These are phyloP conservation scores for Boletus reticuloceps DNA, from an alignment of 768 basidiomycete species.

Conservation along the genomic window DNA sequence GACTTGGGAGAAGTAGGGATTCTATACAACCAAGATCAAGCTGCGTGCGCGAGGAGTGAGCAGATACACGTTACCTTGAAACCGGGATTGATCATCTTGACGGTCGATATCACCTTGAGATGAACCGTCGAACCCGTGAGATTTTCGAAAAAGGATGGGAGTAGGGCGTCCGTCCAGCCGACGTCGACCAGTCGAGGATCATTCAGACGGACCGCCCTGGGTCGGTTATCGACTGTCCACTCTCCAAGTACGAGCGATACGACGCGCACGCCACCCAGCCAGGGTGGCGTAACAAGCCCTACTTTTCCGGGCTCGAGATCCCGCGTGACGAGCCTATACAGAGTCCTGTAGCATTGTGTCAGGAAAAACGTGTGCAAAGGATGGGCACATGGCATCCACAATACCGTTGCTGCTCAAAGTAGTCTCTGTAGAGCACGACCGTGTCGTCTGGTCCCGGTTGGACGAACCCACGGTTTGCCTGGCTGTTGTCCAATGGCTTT, in stretches of 20 bases:
- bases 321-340: conserved; percentile 32
- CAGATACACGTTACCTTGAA: conserved; percentile 14
- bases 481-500: conserved; percentile 35
- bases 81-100: conserved; percentile 7
- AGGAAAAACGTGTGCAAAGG: neutral
- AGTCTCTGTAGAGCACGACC: conserved; percentile 30
- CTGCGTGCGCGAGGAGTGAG: neutral
- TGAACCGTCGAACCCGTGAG: conserved; percentile 17
- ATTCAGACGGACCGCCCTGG: conserved; percentile 24
- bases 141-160: conserved; percentile 25
- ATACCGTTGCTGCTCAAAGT: conserved; percentile 48
- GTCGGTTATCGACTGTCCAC: conserved; percentile 35
- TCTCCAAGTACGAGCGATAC: conserved; percentile 37
- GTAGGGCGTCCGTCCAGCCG: conserved; percentile 41
- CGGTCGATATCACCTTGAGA: conserved; percentile 10
- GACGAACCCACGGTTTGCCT: conserved; percentile 40
- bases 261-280: conserved; percentile 32
- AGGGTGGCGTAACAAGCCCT: conserved; percentile 28
- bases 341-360: conserved; percentile 20
- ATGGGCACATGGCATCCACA: neutral
- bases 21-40: conserved; percentile 5
- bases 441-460: conserved; percentile 13
- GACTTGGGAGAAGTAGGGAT: conserved; percentile 18
- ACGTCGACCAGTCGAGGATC: conserved; percentile 36
- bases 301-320: conserved; percentile 30